phyloP scores from a whole-genome alignment of 306 rosid genomes.

The Boehmeria nivea region DNA sequence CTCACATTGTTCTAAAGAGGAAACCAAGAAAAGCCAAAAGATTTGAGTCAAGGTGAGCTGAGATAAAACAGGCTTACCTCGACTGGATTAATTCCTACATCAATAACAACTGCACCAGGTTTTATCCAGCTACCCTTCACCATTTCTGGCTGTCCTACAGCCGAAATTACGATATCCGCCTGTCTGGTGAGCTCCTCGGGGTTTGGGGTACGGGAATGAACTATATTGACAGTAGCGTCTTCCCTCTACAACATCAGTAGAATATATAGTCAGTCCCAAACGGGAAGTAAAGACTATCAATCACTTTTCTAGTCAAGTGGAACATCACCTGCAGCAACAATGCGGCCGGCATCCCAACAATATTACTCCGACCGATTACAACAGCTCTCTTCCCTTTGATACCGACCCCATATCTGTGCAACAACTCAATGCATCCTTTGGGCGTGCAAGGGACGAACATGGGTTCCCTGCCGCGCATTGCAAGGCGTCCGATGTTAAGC shows the following conservation, averaged over 20 bases:
- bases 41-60: background rate
- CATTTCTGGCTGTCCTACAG: conserved; percentile 76
- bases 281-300: background rate
- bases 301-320: background rate
- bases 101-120: conserved; percentile 75
- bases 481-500: conserved; percentile 78
- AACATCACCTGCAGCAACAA: conserved; percentile 66
- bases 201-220: conserved; percentile 73
- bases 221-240: conserved; percentile 77
- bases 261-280: conserved; percentile 10
- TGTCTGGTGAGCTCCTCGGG: conserved; percentile 66
- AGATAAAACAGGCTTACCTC: conserved; percentile 45
- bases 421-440: conserved; percentile 86
- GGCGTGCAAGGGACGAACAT: conserved; percentile 88
- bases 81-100: conserved; percentile 82
- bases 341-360: conserved; percentile 91
- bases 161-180: conserved; percentile 76
- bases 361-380: conserved; percentile 89
- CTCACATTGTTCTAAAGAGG: too few relatives aligned
- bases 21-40: too few relatives aligned
- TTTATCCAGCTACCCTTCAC: conserved; percentile 80
- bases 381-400: conserved; percentile 89
- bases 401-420: conserved; percentile 52
- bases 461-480: conserved; percentile 87
- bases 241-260: conserved; percentile 43